Percentiles rank a stretch among this genome's conserved stretches.
Conservation (phyloP, 176 grass and related monocot species). For the Pontederia crassipes region DNA sequence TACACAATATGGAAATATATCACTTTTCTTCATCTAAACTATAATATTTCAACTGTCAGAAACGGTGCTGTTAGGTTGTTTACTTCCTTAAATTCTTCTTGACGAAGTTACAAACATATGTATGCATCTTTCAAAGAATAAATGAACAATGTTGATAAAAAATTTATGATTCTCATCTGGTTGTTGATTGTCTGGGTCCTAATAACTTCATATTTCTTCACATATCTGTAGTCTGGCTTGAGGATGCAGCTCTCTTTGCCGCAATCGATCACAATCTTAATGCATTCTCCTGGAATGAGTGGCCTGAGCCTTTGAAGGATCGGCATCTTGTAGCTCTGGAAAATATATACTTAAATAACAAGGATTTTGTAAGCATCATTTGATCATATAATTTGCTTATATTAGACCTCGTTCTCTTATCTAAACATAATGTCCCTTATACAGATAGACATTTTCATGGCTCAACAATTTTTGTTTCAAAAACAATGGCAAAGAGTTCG, state of each 20-base stretch:
- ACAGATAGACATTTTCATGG: constrained; percentile 90
- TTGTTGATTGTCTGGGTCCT: not conserved
- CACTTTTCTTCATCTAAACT: no score
- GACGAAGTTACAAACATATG: constrained; percentile 4
- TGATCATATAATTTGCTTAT: not conserved
- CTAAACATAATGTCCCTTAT: not conserved
- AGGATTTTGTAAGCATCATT: constrained; percentile 61
- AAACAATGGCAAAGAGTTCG: constrained; percentile 80
- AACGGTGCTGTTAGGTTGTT: no score
- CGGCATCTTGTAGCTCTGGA: constrained; percentile 80
- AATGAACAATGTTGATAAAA: no score
- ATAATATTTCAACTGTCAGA: no score
- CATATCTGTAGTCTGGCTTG: constrained; percentile 59
- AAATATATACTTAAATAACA: constrained; percentile 61
- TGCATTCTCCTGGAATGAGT: constrained; percentile 65
- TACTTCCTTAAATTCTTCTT: no score
- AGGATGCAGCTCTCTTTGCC: constrained; percentile 98
- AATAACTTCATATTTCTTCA: constrained; percentile 3
- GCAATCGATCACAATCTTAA: constrained; percentile 67
- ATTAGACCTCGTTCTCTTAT: not conserved
- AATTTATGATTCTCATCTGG: no score
- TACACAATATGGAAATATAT: no score
- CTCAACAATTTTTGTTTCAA: constrained; percentile 90
- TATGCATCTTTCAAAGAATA: not conserved
- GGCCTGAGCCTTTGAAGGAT: constrained; percentile 96